These are phyloP conservation scores for Macrolepiota dolichaula DNA, from an alignment of 768 basidiomycete genomes.

Conservation along the genomic window DNA sequence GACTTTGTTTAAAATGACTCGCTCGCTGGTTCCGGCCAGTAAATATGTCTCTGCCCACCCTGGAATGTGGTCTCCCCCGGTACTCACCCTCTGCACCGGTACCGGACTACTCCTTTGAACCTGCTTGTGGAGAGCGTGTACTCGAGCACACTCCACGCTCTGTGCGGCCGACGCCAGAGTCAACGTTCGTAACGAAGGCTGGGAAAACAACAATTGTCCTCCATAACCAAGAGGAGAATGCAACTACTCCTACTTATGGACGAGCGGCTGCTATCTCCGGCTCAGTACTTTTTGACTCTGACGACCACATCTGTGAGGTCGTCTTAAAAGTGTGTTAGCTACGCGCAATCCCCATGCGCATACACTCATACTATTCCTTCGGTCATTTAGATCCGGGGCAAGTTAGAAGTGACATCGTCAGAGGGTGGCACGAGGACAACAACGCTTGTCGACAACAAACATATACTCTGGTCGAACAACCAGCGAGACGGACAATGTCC, in stretches of 20 bases:
- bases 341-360: not conserved
- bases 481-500: conserved; percentile 18
- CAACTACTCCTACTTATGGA: conserved; percentile 39
- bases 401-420: conserved; percentile 34
- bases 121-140: conserved; percentile 45
- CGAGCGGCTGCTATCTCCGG: conserved; percentile 40
- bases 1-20: not conserved
- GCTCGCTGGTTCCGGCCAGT: conserved; percentile 5
- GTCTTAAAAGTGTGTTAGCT: conserved; percentile 37
- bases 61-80: conserved; percentile 32
- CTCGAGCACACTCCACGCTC: conserved; percentile 46
- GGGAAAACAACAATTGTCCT: conserved; percentile 40
- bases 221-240: conserved; percentile 41
- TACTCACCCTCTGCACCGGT: conserved; percentile 54
- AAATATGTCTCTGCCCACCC: conserved; percentile 5
- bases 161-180: conserved; percentile 27
- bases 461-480: conserved; percentile 34
- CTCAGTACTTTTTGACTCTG: conserved; percentile 36
- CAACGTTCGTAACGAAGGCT: conserved; percentile 36
- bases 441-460: conserved; percentile 27
- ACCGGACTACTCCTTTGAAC: conserved; percentile 57
- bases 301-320: conserved; percentile 37
- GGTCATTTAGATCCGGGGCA: conserved; percentile 36
- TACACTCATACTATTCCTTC: conserved; percentile 1
- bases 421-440: conserved; percentile 34